Conservation (phyloP, 352 stramenopile species). For the Achlya hypogyna region DNA sequence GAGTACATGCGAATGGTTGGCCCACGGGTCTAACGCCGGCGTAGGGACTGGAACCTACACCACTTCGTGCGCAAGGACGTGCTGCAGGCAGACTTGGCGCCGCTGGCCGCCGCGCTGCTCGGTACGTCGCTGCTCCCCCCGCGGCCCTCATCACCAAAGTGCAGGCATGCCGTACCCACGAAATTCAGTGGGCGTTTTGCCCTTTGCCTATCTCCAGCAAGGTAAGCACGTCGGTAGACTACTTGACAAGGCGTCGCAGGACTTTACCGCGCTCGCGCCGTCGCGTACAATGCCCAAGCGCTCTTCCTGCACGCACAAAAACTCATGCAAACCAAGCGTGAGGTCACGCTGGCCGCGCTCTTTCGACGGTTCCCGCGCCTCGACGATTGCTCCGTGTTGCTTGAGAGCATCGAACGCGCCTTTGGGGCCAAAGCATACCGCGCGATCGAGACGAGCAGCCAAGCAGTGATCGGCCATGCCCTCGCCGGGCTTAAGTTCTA, state of each 20-base stretch:
- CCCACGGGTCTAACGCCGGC: background rate
- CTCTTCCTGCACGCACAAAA: constrained; percentile 51
- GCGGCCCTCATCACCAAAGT: background rate
- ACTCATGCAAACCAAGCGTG: constrained; percentile 57
- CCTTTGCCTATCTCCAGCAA: constrained; percentile 56
- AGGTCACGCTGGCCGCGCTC: constrained; percentile 38
- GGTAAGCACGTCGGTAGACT: no score
- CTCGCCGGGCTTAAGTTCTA: constrained; percentile 68
- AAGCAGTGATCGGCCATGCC: constrained; percentile 65
- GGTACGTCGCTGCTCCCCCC: constrained; percentile 19
- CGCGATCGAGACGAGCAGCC: constrained; percentile 39
- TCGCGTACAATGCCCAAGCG: constrained; percentile 63
- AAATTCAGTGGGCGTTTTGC: constrained; percentile 76
- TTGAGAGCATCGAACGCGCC: constrained; percentile 8
- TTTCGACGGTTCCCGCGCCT: constrained; percentile 53
- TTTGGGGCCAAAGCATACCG: constrained; percentile 21
- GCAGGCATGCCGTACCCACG: constrained; percentile 45
- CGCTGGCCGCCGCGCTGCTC: constrained; percentile 57
- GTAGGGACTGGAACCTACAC: constrained; percentile 33
- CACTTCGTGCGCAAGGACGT: constrained; percentile 57
- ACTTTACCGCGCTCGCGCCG: constrained; percentile 52
- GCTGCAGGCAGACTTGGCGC: constrained; percentile 79
- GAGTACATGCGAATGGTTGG: background rate
- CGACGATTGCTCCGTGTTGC: constrained; percentile 13
- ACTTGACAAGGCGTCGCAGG: no score